Evolutionary conservation across 2,329 filamentous ascomycete genomes (phyloP).

Genomic region (Pestalotiopsis sp.): DNA sequence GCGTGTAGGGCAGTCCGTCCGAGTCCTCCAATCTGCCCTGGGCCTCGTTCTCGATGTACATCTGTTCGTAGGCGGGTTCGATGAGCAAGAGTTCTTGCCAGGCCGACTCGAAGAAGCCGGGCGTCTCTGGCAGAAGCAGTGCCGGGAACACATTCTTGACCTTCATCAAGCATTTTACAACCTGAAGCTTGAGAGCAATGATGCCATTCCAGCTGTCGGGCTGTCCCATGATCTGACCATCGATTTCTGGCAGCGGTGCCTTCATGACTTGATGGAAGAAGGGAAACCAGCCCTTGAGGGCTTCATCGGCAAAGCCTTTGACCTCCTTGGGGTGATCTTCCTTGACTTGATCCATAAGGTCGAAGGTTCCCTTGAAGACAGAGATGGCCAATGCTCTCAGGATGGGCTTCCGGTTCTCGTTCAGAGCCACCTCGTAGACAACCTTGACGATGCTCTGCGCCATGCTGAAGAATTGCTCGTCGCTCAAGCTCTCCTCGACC

Average conservation of each 20-base stretch:
- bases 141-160: slow-evolving; percentile 82
- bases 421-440: slow-evolving; percentile 80
- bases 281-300: slow-evolving; percentile 81
- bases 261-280: slow-evolving; percentile 85
- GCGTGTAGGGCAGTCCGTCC: slow-evolving; percentile 88
- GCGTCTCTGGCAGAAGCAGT: slow-evolving; percentile 80
- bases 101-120: slow-evolving; percentile 79
- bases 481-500: slow-evolving; percentile 90
- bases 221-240: slow-evolving; percentile 52
- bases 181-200: slow-evolving; percentile 87
- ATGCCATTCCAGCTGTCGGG: slow-evolving; percentile 77
- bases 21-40: slow-evolving; percentile 89
- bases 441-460: slow-evolving; percentile 83
- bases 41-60: slow-evolving; percentile 84
- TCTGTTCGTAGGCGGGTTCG: slow-evolving; percentile 72
- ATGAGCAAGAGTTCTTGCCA: slow-evolving; percentile 85
- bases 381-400: slow-evolving; percentile 85
- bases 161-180: slow-evolving; percentile 92
- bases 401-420: slow-evolving; percentile 72
- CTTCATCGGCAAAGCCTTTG: slow-evolving; percentile 85
- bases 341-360: slow-evolving; percentile 95
- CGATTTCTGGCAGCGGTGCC: slow-evolving; percentile 69
- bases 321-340: slow-evolving; percentile 88
- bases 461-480: slow-evolving; percentile 92
- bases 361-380: slow-evolving; percentile 89